A percentile compares a stretch with the other conserved stretches of the same genome.
Conservation (phyloP, 1,284 basidiomycete genomes). For the Xerocomus nothofagi region DNA sequence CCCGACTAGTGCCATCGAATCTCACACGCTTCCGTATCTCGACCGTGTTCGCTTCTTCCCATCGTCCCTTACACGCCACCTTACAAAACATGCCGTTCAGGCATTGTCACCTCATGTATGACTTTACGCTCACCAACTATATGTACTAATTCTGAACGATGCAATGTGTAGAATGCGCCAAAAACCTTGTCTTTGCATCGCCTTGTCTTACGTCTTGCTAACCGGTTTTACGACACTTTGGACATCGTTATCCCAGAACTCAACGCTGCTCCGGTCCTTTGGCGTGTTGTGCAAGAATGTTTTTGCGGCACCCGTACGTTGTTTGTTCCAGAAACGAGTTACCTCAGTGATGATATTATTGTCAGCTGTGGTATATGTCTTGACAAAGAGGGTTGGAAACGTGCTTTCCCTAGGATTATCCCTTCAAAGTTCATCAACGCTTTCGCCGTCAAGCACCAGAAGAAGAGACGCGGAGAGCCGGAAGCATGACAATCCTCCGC, state of each 20-base stretch:
- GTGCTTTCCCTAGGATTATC: slow-evolving; percentile 62
- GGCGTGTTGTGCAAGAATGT: slow-evolving; percentile 65
- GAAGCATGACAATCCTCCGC: slow-evolving; percentile 62
- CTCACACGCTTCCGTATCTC: slow-evolving; percentile 79
- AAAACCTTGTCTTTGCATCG: slow-evolving; percentile 55
- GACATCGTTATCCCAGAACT: slow-evolving; percentile 73
- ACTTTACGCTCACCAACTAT: slow-evolving; percentile 11
- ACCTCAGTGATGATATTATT: slow-evolving; percentile 5
- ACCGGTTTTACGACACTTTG: slow-evolving; percentile 50
- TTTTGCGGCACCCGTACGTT: slow-evolving; percentile 76
- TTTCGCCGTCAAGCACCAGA: slow-evolving; percentile 38
- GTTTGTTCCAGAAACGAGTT: slow-evolving; percentile 7
- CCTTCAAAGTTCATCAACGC: slow-evolving; percentile 56
- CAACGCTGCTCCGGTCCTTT: slow-evolving; percentile 79
- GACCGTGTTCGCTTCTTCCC: slow-evolving; percentile 72
- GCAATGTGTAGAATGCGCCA: slow-evolving; percentile 57
- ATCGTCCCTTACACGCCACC: slow-evolving; percentile 58
- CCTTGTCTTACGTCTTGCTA: slow-evolving; percentile 63
- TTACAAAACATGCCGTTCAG: slow-evolving; percentile 65
- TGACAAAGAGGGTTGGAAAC: slow-evolving; percentile 58
- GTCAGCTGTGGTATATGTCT: slow-evolving; percentile 60
- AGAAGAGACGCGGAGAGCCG: slow-evolving; percentile 47
- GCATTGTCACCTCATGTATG: slow-evolving; percentile 68
- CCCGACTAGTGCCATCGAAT: slow-evolving; percentile 61
- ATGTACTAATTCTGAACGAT: slow-evolving; percentile 15